Evolutionary conservation across 257 asterid genomes (phyloP).

Genomic region (Penstemon eatonii): DNA sequence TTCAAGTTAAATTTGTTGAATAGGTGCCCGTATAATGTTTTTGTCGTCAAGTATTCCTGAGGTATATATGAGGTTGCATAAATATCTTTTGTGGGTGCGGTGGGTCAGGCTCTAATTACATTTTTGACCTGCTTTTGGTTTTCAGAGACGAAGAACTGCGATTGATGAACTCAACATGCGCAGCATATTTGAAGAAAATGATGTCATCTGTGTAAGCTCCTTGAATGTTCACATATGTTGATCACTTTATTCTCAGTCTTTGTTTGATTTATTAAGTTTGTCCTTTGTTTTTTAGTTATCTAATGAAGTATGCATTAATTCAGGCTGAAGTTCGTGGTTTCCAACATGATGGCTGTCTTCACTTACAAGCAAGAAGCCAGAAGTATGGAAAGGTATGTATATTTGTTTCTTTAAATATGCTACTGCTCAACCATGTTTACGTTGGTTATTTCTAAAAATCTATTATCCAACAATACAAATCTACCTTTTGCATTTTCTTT

Average conservation of each 20-base stretch:
- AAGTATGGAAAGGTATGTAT: constrained; percentile 86
- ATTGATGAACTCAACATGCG: constrained; percentile 96
- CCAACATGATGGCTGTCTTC: constrained; percentile 92
- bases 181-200: constrained; percentile 82
- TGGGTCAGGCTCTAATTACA: background rate
- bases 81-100: background rate
- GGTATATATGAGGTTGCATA: constrained; percentile 10
- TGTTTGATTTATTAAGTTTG: background rate
- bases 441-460: background rate
- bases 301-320: constrained; percentile 11
- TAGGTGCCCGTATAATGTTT: background rate
- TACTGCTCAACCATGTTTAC: background rate
- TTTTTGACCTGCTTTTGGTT: constrained; percentile 15
- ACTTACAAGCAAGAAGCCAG: constrained; percentile 91
- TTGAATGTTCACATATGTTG: constrained; percentile 19
- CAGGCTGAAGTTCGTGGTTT: constrained; percentile 96
- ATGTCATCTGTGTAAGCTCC: constrained; percentile 83
- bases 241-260: background rate
- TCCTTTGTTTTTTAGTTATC: background rate
- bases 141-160: constrained; percentile 95
- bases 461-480: background rate
- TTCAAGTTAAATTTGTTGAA: background rate
- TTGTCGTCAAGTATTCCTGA: background rate
- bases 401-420: background rate
- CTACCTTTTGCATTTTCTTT: background rate